A percentile compares a stretch with the other conserved stretches of the same genome.
These are phyloP conservation scores for Pittosporum tobira DNA, from an alignment of 129 eudicot genomes.

Conservation along the genomic window DNA sequence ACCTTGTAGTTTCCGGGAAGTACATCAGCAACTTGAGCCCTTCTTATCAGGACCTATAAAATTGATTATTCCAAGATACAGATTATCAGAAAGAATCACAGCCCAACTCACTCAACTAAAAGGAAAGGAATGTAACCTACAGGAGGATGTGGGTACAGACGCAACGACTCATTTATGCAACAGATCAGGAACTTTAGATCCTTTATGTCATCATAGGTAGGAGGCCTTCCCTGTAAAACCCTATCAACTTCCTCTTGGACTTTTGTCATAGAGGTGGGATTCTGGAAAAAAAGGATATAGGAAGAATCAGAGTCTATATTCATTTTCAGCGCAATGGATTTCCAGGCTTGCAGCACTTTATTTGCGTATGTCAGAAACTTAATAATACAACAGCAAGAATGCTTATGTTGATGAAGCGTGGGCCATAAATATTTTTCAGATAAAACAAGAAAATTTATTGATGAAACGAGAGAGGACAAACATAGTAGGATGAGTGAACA, in stretches of 20 bases:
- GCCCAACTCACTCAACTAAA: background rate
- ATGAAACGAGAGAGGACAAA: no score
- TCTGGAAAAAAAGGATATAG: slow-evolving; percentile 28
- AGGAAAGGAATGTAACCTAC: slow-evolving; percentile 28
- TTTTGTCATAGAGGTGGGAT: slow-evolving; percentile 56
- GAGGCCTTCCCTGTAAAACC: slow-evolving; percentile 71
- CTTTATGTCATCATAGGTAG: slow-evolving; percentile 71
- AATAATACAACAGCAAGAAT: no score
- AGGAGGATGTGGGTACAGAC: slow-evolving; percentile 96
- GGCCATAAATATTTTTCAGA: no score
- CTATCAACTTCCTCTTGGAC: slow-evolving; percentile 89
- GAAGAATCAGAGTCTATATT: background rate
- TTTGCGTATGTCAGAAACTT: background rate
- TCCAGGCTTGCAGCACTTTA: no score
- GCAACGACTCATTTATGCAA: slow-evolving; percentile 88
- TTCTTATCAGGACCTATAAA: slow-evolving; percentile 74
- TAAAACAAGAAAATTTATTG: no score
- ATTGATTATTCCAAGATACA: background rate
- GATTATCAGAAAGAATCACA: background rate
- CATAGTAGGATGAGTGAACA: no score
- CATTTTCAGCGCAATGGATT: background rate
- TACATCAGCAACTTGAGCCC: slow-evolving; percentile 65
- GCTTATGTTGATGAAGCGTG: no score
- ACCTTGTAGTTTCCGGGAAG: slow-evolving; percentile 95
- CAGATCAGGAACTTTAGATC: slow-evolving; percentile 77